phyloP scores from a whole-genome alignment of 768 basidiomycete species.

The Xerocomus spinulosus region DNA sequence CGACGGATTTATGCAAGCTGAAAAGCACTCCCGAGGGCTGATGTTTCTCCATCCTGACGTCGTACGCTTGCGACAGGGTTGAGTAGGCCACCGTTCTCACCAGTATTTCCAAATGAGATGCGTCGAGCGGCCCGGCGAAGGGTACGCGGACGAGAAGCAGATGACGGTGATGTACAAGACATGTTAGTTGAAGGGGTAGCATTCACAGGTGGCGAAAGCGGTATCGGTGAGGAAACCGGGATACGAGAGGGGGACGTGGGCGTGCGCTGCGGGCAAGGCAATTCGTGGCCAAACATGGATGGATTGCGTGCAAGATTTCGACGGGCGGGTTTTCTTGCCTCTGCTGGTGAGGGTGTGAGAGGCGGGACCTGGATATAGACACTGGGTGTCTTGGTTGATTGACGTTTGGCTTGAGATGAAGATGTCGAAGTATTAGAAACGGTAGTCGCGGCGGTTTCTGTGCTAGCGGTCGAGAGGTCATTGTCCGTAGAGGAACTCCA shows the following conservation, averaged over 20 bases:
- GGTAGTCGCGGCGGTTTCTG: constrained; percentile 29
- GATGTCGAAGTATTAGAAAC: constrained; percentile 20
- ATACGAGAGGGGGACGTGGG: constrained; percentile 30
- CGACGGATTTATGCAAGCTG: constrained; percentile 44
- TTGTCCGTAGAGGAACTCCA: constrained; percentile 32
- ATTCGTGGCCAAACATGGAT: constrained; percentile 63
- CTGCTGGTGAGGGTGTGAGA: constrained; percentile 11
- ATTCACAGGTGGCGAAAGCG: constrained; percentile 15
- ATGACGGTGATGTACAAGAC: constrained; percentile 14
- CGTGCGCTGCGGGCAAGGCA: constrained; percentile 43
- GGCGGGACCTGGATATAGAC: constrained; percentile 19
- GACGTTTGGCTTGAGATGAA: constrained; percentile 15
- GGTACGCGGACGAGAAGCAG: constrained; percentile 24
- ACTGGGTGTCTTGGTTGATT: constrained; percentile 18
- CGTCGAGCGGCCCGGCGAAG: constrained; percentile 41
- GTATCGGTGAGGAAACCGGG: constrained; percentile 26
- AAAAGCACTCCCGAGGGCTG: constrained; percentile 66
- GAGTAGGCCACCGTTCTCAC: constrained; percentile 27
- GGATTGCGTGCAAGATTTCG: constrained; percentile 55
- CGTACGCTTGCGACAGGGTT: constrained; percentile 32
- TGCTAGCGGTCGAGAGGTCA: constrained; percentile 30
- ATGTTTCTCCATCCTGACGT: constrained; percentile 31
- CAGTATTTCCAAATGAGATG: constrained; percentile 63
- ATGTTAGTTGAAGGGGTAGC: constrained; percentile 5
- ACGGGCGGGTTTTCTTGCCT: constrained; percentile 30